These are phyloP conservation scores for Coemansia sp. DNA, from an alignment of 192 early-diverging fungal genomes.

Conservation along the genomic window DNA sequence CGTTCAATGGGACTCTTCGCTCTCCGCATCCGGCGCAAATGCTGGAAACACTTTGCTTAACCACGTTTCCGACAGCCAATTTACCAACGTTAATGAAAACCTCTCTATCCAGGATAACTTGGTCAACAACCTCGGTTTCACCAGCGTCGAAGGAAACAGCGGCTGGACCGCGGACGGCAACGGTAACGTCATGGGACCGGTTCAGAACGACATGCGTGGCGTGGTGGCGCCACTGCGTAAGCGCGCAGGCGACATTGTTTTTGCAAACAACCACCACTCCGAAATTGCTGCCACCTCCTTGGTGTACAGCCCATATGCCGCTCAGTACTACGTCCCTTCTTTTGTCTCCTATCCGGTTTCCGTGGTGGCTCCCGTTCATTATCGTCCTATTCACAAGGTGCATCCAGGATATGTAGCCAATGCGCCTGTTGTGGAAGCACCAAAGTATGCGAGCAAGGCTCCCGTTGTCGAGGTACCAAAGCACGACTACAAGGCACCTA, in stretches of 20 bases:
- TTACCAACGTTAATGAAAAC: slow-evolving; percentile 28
- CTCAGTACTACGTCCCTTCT: background rate
- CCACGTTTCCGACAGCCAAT: slow-evolving; percentile 21
- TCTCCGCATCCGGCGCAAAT: slow-evolving; percentile 13
- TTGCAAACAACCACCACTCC: slow-evolving; percentile 12
- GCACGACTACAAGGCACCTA: slow-evolving; percentile 17
- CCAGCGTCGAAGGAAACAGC: slow-evolving; percentile 21
- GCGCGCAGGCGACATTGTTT: slow-evolving; percentile 19
- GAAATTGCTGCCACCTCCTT: slow-evolving; percentile 8
- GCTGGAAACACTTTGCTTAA: slow-evolving; percentile 19
- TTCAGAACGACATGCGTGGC: slow-evolving; percentile 25
- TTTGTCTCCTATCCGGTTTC: slow-evolving; percentile 1
- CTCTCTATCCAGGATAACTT: slow-evolving; percentile 21
- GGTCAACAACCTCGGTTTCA: slow-evolving; percentile 28
- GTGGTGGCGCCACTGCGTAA: background rate
- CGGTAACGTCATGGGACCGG: slow-evolving; percentile 19
- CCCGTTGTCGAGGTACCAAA: slow-evolving; percentile 11
- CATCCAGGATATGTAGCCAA: slow-evolving; percentile 3
- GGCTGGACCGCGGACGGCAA: slow-evolving; percentile 44
- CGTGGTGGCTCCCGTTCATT: slow-evolving; percentile 23
- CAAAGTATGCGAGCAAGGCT: slow-evolving; percentile 11
- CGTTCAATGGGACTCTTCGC: slow-evolving; percentile 22
- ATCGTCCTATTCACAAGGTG: slow-evolving; percentile 8
- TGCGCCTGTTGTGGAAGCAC: slow-evolving; percentile 16
- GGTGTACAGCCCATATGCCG: background rate